Conservation (phyloP, 202 grass and related monocot genomes). For the Eragrostis tef region DNA sequence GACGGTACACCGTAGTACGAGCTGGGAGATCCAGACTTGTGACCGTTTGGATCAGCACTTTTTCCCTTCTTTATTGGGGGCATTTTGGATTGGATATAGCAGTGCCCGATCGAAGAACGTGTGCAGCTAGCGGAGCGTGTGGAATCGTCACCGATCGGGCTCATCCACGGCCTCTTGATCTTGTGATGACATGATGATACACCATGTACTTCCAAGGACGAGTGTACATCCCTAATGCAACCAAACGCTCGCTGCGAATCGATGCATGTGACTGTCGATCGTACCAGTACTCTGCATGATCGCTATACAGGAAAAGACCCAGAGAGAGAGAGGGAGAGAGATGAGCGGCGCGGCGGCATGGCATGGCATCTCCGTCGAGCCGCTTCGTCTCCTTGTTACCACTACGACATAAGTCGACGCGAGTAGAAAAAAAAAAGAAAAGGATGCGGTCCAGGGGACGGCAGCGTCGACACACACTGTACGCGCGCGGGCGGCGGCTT, state of each 20-base stretch:
- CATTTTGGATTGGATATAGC: neutral
- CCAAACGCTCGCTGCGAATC: slow-evolving; percentile 14
- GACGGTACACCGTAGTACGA: neutral
- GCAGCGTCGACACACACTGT: neutral
- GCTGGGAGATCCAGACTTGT: neutral
- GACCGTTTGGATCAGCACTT: neutral
- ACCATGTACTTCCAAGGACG: neutral
- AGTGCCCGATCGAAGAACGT: too few species aligned
- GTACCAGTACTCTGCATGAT: neutral
- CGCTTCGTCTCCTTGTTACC: slow-evolving; percentile 2
- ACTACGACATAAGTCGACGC: neutral
- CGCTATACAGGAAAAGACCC: neutral
- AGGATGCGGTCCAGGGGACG: neutral
- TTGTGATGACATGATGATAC: neutral
- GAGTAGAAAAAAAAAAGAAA: neutral
- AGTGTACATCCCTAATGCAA: slow-evolving; percentile 32
- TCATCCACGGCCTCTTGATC: neutral
- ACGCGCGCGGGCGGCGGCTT: neutral
- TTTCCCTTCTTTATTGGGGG: neutral
- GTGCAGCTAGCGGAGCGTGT: neutral
- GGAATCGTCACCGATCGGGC: neutral
- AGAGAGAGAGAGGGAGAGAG: slow-evolving; percentile 29
- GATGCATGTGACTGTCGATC: neutral
- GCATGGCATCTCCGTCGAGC: slow-evolving; percentile 9
- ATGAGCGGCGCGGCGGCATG: neutral